Conservation (phyloP, 2,329 filamentous ascomycete species). For the Sporothrix schenckii region DNA sequence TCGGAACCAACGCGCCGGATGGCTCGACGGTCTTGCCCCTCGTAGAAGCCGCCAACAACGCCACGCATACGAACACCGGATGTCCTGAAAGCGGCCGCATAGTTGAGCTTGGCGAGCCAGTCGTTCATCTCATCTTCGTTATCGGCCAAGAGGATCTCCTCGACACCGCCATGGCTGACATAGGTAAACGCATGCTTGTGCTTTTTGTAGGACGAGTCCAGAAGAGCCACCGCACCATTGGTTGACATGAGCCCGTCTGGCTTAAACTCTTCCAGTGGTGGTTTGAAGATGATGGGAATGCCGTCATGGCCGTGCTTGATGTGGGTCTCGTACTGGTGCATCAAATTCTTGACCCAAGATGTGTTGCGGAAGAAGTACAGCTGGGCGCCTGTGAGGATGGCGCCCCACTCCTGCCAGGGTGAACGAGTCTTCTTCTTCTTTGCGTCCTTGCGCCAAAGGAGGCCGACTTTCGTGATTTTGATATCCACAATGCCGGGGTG, state of each 20-base stretch:
- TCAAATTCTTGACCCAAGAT: constrained; percentile 85
- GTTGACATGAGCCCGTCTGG: constrained; percentile 93
- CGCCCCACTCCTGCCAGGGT: constrained; percentile 99
- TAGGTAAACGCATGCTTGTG: constrained; percentile 96
- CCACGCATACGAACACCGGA: constrained; percentile 89
- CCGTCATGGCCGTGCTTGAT: constrained; percentile 75
- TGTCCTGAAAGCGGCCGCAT: constrained; percentile 90
- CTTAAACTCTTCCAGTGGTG: constrained; percentile 88
- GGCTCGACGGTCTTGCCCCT: constrained; percentile 74
- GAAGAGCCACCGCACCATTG: constrained; percentile 84
- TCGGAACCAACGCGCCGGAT: constrained; percentile 72
- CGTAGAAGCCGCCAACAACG: constrained; percentile 80
- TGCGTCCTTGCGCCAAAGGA: constrained; percentile 89
- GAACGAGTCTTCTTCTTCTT: constrained; percentile 95
- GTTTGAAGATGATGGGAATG: constrained; percentile 83
- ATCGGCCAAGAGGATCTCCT: constrained; percentile 89
- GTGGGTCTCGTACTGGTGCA: constrained; percentile 84
- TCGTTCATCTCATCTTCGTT: constrained; percentile 92
- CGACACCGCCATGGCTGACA: constrained; percentile 80
- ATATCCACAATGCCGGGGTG: constrained; percentile 95
- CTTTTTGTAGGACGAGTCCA: constrained; percentile 85
- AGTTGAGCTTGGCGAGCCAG: constrained; percentile 95
- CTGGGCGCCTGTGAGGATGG: constrained; percentile 92
- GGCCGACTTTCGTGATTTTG: constrained; percentile 92
- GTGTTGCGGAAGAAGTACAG: constrained; percentile 96